Evolutionary conservation across 1,284 basidiomycete species (phyloP).

Genomic region (Boletus calvinii): DNA sequence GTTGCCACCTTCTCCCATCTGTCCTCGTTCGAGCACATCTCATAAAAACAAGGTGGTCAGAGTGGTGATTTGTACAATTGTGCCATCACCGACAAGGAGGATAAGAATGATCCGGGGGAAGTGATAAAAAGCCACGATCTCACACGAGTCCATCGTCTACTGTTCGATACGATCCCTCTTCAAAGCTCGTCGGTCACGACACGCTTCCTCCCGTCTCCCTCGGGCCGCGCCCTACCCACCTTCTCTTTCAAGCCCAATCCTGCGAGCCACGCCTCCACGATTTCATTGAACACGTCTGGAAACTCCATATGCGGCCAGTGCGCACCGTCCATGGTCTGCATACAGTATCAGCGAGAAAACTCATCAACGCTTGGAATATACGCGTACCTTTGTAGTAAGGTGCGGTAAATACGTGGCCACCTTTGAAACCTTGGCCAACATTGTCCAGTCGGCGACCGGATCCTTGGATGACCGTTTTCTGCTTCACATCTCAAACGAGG

Average conservation of each 20-base stretch:
- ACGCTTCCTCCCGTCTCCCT: background rate
- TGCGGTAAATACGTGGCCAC: conserved; percentile 49
- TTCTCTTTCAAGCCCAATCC: background rate
- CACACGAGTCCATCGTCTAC: no score
- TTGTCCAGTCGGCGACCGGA: conserved; percentile 62
- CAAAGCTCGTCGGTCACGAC: conserved; percentile 15
- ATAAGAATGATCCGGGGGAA: no score
- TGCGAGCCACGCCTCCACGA: conserved; percentile 43
- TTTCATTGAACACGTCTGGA: conserved; percentile 47
- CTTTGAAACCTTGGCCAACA: conserved; percentile 41
- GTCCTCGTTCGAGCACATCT: no score
- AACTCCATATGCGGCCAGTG: conserved; percentile 66
- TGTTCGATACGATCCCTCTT: no score
- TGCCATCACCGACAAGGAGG: no score
- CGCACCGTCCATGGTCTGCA: conserved; percentile 45
- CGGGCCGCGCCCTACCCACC: background rate
- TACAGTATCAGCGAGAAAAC: no score
- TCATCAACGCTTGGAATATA: background rate
- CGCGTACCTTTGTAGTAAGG: conserved; percentile 49
- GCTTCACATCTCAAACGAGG: background rate
- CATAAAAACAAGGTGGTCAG: no score
- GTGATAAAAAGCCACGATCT: no score
- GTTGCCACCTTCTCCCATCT: no score
- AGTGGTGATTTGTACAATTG: no score
- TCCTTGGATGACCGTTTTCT: conserved; percentile 40